Base-by-base conservation (phyloP, 306 rosid species). In the Clitoria ternatea region DNA sequence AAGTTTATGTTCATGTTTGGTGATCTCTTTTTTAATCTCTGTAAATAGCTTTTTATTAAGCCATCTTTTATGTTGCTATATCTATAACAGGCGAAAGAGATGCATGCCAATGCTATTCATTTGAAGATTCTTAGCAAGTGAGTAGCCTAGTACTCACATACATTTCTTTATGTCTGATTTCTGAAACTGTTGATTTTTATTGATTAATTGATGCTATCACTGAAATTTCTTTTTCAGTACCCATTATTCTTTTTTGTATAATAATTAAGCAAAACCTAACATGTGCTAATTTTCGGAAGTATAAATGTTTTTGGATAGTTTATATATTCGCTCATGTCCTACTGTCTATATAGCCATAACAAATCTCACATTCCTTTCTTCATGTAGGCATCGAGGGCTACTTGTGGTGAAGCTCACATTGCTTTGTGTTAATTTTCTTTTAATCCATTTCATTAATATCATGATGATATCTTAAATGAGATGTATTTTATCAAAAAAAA, bases 121-220 rank as follows among this genome's bases (percentile, higher is more conserved):
- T 69, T 92, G 80, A 82, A 85, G 81, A 60, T 62, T 63, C 86
- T 92, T 75, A 90, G 97, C 98, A 87, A 85, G 98, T 92, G 81
- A 80, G 93, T 92, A 24, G 39, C 13, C 57, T 65, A 37, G 47
- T 17, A 30, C 78, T 14, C 45, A 22, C 49, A 1, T 60, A 14
- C 26, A 11, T 53, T 40, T 52, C 17, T 14, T 52, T 4, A n/a
- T n/a, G 2, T 3, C 60, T 60, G 52, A 49, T 49, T 37, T 48
- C 70, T 68, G 10, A 13, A 47, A 3, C 8, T 7, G 61, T 29
- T 2, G 0, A 12, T 50, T n/a, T 8, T 49, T 48, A 61, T 72
- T 44, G 11, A 4, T 42, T 13, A 27, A 4, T 13, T 63, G 32
- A 17, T 62, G 19, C 24, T 14, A 43, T 37, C 45, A 70, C 19